Evolutionary conservation across 257 asterid species (phyloP).

Genomic region (Solanum megistacrolobum): DNA sequence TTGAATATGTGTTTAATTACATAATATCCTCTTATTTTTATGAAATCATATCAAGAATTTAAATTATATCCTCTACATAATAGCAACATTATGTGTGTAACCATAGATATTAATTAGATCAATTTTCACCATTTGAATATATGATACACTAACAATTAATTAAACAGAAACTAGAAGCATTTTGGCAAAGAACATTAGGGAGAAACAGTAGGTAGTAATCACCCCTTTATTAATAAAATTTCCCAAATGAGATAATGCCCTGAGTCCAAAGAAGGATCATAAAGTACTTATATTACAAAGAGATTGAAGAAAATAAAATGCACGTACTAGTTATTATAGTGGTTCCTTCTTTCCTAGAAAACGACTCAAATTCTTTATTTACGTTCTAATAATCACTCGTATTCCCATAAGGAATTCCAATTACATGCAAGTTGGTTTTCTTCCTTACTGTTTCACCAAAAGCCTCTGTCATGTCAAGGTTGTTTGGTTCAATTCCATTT

Average conservation of each 20-base stretch:
- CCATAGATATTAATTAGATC: background rate
- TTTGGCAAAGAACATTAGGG: background rate
- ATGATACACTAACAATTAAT: no score
- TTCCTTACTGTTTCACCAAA: slow-evolving; percentile 9
- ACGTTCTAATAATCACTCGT: background rate
- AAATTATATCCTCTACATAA: background rate
- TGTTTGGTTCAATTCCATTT: slow-evolving; percentile 1
- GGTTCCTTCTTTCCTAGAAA: background rate
- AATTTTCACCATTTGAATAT: no score
- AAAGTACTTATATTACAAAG: background rate
- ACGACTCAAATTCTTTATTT: background rate
- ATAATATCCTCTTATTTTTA: background rate
- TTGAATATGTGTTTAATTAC: no score
- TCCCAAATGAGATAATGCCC: background rate
- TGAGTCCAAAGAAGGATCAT: background rate
- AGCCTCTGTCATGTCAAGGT: slow-evolving; percentile 20
- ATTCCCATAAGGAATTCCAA: slow-evolving; percentile 3
- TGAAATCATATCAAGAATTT: background rate
- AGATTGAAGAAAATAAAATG: background rate
- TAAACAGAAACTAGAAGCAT: background rate
- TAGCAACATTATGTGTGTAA: no score
- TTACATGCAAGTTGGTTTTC: slow-evolving; percentile 4
- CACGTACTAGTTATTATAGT: background rate
- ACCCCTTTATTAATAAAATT: background rate
- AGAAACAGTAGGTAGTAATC: background rate